phyloP scores from a whole-genome alignment of 2,329 filamentous ascomycete genomes.

The Bipolaris bicolor region DNA sequence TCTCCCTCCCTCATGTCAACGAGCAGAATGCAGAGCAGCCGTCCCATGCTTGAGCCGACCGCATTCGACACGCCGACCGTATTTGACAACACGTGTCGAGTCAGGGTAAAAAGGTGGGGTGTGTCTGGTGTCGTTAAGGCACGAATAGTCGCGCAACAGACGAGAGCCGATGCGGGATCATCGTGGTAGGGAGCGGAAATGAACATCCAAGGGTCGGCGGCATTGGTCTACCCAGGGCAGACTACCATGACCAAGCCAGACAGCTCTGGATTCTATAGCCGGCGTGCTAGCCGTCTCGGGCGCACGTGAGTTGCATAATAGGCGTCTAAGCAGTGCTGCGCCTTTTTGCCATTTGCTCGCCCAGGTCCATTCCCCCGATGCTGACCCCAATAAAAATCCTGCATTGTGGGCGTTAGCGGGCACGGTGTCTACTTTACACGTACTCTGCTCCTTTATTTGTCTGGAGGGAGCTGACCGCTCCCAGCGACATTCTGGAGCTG shows the following conservation, averaged over 20 bases:
- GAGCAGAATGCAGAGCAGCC: background rate
- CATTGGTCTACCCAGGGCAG: constrained; percentile 32
- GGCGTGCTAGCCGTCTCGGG: constrained; percentile 25
- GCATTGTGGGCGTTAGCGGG: constrained; percentile 20
- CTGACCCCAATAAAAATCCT: constrained; percentile 18
- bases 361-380: constrained; percentile 29
- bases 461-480: constrained; percentile 19
- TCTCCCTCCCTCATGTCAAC: background rate
- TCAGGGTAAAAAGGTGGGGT: constrained; percentile 22
- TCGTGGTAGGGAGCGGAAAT: constrained; percentile 32
- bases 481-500: constrained; percentile 2
- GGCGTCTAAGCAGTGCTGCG: constrained; percentile 23
- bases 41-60: background rate
- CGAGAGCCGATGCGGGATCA: constrained; percentile 24
- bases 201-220: constrained; percentile 31
- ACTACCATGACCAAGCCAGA: constrained; percentile 25
- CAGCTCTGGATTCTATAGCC: constrained; percentile 31
- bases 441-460: background rate
- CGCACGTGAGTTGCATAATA: constrained; percentile 30
- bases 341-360: constrained; percentile 30
- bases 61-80: background rate
- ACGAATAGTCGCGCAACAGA: constrained; percentile 5
- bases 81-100: constrained; percentile 12
- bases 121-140: constrained; percentile 14
- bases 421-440: constrained; percentile 17